A percentile compares a stretch with the other conserved stretches of the same genome.
phyloP scores from a whole-genome alignment of 768 basidiomycete genomes.

The Mycena kentingensis region DNA sequence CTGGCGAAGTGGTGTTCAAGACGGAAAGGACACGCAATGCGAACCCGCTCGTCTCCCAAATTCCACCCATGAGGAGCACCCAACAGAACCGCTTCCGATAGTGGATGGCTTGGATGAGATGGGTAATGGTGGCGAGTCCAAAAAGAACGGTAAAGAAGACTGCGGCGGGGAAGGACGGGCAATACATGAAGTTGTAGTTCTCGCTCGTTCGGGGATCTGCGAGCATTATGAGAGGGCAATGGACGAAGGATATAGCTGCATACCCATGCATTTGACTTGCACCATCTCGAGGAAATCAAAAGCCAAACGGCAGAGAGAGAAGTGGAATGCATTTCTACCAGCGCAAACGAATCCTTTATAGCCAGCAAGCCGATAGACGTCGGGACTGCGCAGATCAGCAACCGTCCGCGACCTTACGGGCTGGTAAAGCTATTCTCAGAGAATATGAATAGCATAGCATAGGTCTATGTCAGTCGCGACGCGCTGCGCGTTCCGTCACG shows the following conservation, averaged over 20 bases:
- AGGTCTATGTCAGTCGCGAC: no score
- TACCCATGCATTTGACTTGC: slow-evolving; percentile 6
- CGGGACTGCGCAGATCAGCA: no score
- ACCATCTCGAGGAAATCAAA: background rate
- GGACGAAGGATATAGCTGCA: background rate
- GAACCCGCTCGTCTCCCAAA: slow-evolving; percentile 26
- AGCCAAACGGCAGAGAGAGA: background rate
- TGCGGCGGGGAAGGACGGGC: slow-evolving; percentile 26
- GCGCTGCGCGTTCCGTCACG: background rate
- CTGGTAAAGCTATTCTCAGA: no score
- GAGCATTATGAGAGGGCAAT: background rate
- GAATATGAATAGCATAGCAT: no score
- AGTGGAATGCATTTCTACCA: no score
- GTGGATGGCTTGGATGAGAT: slow-evolving; percentile 22
- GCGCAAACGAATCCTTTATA: background rate
- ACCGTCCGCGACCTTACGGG: background rate
- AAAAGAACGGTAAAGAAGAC: slow-evolving; percentile 24
- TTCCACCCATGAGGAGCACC: slow-evolving; percentile 27
- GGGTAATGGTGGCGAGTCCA: slow-evolving; percentile 17
- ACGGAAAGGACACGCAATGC: slow-evolving; percentile 16
- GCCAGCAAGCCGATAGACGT: no score
- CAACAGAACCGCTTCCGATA: slow-evolving; percentile 28
- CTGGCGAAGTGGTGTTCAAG: slow-evolving; percentile 8
- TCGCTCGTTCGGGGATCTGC: slow-evolving; percentile 8
- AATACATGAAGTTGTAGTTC: slow-evolving; percentile 19